A percentile compares a stretch with the other conserved stretches of the same genome.
These are phyloP conservation scores for Musa itinerans DNA, from an alignment of 176 grass and related monocot genomes.

Conservation along the genomic window DNA sequence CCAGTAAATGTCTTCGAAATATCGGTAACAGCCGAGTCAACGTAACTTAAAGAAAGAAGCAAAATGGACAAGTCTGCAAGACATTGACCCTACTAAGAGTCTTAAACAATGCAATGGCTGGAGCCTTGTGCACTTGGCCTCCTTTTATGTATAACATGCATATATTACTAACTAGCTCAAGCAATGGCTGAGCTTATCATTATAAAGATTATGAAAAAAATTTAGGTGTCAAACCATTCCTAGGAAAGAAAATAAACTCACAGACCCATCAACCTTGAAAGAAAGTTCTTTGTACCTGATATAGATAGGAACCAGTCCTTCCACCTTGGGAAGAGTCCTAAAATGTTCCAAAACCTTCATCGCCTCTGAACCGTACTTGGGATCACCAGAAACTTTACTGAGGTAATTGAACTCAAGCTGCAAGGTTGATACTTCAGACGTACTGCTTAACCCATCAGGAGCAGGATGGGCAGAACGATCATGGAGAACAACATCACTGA, in stretches of 20 bases:
- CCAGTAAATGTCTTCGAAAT: neutral
- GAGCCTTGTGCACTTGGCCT: no score
- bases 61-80: neutral
- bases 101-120: no score
- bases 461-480: conserved; percentile 70
- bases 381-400: conserved; percentile 78
- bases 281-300: conserved; percentile 48
- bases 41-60: neutral
- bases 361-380: conserved; percentile 62
- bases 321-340: conserved; percentile 69
- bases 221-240: neutral
- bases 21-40: neutral
- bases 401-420: conserved; percentile 96
- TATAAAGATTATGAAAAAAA: conserved; percentile 10
- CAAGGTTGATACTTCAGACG: conserved; percentile 78
- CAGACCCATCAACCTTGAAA: conserved; percentile 1
- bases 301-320: conserved; percentile 92
- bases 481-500: conserved; percentile 83
- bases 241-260: neutral
- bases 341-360: conserved; percentile 97
- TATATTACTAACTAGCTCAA: neutral
- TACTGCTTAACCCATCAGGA: conserved; percentile 91
- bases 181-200: neutral
- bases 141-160: neutral
- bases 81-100: no score